Base-by-base conservation (phyloP, 192 early-diverging fungal genomes). In the Borealophlyctis nickersoniae region DNA sequence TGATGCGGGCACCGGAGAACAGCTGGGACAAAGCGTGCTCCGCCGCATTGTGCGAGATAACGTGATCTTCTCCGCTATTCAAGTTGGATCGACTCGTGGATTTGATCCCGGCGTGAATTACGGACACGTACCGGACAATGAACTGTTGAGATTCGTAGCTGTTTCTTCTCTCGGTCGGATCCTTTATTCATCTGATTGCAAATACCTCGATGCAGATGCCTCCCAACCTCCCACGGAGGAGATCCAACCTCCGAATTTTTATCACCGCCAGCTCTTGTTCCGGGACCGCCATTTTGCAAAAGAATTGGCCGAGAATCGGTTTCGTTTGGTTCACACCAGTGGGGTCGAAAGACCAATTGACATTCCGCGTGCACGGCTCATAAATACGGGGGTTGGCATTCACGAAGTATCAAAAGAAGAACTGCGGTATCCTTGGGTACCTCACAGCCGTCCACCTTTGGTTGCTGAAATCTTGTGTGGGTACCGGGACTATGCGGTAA, bases 81-180 rank as follows among this genome's bases (percentile, higher is more conserved):
- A 84, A 67, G 65, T 77, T 29, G 82, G 82, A 3, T 77, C 77
- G 1, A 49, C 30, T 23, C 27, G 53, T 11, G 82, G 82, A 2
- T 84, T 75, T 69, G 60, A 57, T 27, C 76, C 79, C 2, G 56
- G 49, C 1, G 72, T 74, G 23, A 79, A 79, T 49, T 75, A 77
- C 63, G 82, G 82, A 11, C 72, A 78, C 51, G 76, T 84, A 27
- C 61, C 76, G 9, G 75, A 84, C 65, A 79, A 75, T 52, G 82
- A 84, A 50, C 76, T 73, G 23, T 62, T 84, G 26, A 51, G 75
- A 0, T 81, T 81, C 60, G 45, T 84, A 5, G 77, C 76, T 19
- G 28, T 72, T 2, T 61, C 74, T 23, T 50, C 73, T 4, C 60
- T 53, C 49, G 82, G 82, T 22, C 67, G 45, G 24, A 75, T 84